phyloP scores from a whole-genome alignment of 169 alveolate genomes.

The Theileria annulata region DNA sequence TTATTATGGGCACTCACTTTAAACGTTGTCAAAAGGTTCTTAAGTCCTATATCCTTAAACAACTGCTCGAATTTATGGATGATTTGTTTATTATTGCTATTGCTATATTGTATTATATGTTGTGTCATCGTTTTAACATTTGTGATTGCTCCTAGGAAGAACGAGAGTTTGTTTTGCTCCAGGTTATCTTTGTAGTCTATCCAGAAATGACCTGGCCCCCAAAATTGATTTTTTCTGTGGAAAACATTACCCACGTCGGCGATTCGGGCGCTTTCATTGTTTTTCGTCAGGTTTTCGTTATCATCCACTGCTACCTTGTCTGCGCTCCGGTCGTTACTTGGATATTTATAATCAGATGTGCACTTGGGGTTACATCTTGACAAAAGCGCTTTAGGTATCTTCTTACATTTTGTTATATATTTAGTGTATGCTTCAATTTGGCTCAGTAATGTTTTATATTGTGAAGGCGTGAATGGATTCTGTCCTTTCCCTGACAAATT shows the following conservation, averaged over 20 bases:
- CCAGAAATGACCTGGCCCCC: constrained; percentile 47
- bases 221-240: constrained; percentile 22
- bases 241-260: constrained; percentile 18
- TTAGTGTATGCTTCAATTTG: constrained; percentile 30
- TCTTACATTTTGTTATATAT: constrained; percentile 28
- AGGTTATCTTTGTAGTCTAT: constrained; percentile 38
- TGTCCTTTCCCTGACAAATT: constrained; percentile 6
- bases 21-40: constrained; percentile 1
- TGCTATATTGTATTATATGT: constrained; percentile 10
- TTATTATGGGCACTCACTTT: neutral
- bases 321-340: neutral
- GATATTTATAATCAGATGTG: neutral
- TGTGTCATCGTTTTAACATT: constrained; percentile 22
- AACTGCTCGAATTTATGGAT: constrained; percentile 7
- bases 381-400: constrained; percentile 22
- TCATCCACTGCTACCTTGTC: neutral
- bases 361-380: constrained; percentile 1
- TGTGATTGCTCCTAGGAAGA: constrained; percentile 19
- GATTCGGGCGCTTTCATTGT: neutral
- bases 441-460: constrained; percentile 6
- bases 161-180: constrained; percentile 15
- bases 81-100: neutral
- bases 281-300: neutral
- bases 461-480: constrained; percentile 31
- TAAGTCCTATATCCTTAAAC: constrained; percentile 10